Evolutionary conservation across 176 grass and related monocot species (phyloP), one percentile per base, ranked within the genome.

Genomic region (Dendrocalamus sinicus): DNA sequence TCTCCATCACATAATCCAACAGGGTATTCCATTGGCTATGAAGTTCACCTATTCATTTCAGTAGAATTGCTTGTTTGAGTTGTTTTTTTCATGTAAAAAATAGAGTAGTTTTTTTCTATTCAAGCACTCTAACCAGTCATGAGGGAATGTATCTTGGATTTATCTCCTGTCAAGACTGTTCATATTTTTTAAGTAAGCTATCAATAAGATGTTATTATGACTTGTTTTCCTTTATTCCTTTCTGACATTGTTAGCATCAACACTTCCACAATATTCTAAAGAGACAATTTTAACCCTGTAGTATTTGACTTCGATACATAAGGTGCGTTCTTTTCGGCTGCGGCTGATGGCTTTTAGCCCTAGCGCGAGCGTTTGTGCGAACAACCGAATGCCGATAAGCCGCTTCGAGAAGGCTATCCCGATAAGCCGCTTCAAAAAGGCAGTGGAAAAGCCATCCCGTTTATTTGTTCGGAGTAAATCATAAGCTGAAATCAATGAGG

Each of bases 1-100:
- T 89, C 92, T 70, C 96, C 96, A 45, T 99, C 92, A 54, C 94
- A 69, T 26, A 99, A 94, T 82, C 91, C 91, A 80, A 99, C 96
- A 76, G 94, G 92, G 90, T 96, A 86, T 60, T 61, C 5, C 79
- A 53, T 52, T 6, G 19, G 76, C 78, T 64, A 66, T 74, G 26
- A 69, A 72, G 41, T 73, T 81, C 46, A 39, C 32, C 66, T 73
- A 75, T 64, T 70, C 40, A 47, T 88, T 93, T 83, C 15, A 67
- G 43, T 41, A 79, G 8, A 48, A 71, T 86, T 72, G 7, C 19
- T 54, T 54, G 52, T 54, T 54, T 54, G 52, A 6, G 16, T 54
- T 54, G 50, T 54, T 54, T 54, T 53, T 50, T 15, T 48, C 37
- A 12, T 79, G 37, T 70, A 76, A 75, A 64, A 11, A 79, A 67